Conservation (phyloP, 805 yeast species). For the Candida sanyiensis region DNA sequence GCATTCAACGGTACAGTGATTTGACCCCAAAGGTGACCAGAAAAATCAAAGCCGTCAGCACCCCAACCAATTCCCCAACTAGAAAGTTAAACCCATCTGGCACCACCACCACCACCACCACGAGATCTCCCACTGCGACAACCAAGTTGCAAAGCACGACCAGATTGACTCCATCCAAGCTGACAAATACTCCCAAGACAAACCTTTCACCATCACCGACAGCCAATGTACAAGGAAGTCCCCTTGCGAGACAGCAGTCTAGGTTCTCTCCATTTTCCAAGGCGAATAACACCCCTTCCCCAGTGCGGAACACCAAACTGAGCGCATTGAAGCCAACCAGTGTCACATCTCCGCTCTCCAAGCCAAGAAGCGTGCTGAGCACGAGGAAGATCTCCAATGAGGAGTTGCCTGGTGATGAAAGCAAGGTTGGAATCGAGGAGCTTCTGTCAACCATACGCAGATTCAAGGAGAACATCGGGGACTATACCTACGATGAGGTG, state of each 20-base stretch:
- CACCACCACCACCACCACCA: constrained; percentile 7
- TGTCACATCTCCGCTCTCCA: constrained; percentile 7
- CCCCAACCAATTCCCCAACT: constrained; percentile 3
- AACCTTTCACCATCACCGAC: constrained; percentile 21
- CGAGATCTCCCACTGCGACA: constrained; percentile 11
- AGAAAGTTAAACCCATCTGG: constrained; percentile 8
- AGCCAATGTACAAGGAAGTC: too few species aligned
- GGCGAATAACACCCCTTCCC: not conserved
- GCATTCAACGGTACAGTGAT: constrained; percentile 18
- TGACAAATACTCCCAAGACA: constrained; percentile 16
- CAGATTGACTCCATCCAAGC: constrained; percentile 21
- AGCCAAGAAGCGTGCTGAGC: constrained; percentile 11
- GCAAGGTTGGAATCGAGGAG: constrained; percentile 14
- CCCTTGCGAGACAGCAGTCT: too few species aligned
- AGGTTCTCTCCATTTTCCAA: not conserved
- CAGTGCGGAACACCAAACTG: constrained; percentile 2
- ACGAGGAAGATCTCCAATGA: constrained; percentile 8
- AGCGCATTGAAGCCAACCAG: constrained; percentile 3
- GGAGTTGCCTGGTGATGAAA: constrained; percentile 11
- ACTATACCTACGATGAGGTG: constrained; percentile 20
- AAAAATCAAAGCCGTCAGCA: constrained; percentile 18
- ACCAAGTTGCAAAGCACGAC: constrained; percentile 18
- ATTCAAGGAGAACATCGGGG: constrained; percentile 18
- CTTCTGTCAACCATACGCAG: constrained; percentile 11
- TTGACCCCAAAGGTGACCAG: constrained; percentile 24